Percentiles rank a stretch among this genome's conserved stretches.
These are phyloP conservation scores for Candida insectorum DNA, from an alignment of 805 yeast genomes.

Conservation along the genomic window DNA sequence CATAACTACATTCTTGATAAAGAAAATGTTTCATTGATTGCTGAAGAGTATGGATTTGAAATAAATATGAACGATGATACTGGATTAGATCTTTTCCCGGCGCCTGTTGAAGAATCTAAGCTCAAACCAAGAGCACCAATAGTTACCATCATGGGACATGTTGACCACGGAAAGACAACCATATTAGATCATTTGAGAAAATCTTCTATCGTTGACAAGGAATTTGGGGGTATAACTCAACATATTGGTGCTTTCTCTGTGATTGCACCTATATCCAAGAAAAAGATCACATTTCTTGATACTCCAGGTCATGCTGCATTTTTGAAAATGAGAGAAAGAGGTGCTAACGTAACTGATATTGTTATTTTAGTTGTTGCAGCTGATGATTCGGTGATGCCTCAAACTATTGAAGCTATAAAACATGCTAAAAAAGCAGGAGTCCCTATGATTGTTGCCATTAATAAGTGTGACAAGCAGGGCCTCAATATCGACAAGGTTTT, in stretches of 20 bases:
- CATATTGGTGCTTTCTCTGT: slow-evolving; percentile 97
- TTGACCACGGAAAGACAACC: slow-evolving; percentile 97
- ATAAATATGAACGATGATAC: slow-evolving; percentile 51
- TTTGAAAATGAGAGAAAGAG: slow-evolving; percentile 92
- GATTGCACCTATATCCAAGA: slow-evolving; percentile 68
- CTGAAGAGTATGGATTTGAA: slow-evolving; percentile 83
- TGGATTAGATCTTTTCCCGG: slow-evolving; percentile 58
- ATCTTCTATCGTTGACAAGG: slow-evolving; percentile 77
- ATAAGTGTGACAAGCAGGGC: slow-evolving; percentile 83
- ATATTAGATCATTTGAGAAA: slow-evolving; percentile 83
- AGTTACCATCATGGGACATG: slow-evolving; percentile 98
- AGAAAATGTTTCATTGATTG: slow-evolving; percentile 82
- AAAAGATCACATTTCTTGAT: slow-evolving; percentile 83
- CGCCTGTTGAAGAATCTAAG: slow-evolving; percentile 35
- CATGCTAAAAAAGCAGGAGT: slow-evolving; percentile 83
- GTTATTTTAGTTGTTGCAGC: slow-evolving; percentile 93
- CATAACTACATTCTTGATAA: slow-evolving; percentile 79
- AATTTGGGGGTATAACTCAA: slow-evolving; percentile 96
- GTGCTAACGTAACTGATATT: slow-evolving; percentile 91
- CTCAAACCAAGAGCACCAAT: slow-evolving; percentile 81
- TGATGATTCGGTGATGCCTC: slow-evolving; percentile 97
- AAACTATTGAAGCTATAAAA: slow-evolving; percentile 90
- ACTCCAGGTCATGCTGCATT: slow-evolving; percentile 99
- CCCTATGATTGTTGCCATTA: slow-evolving; percentile 85
- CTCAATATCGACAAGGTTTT: slow-evolving; percentile 73